Evolutionary conservation across 2,329 filamentous ascomycete species (phyloP).

Genomic region (Bisporella sp.): DNA sequence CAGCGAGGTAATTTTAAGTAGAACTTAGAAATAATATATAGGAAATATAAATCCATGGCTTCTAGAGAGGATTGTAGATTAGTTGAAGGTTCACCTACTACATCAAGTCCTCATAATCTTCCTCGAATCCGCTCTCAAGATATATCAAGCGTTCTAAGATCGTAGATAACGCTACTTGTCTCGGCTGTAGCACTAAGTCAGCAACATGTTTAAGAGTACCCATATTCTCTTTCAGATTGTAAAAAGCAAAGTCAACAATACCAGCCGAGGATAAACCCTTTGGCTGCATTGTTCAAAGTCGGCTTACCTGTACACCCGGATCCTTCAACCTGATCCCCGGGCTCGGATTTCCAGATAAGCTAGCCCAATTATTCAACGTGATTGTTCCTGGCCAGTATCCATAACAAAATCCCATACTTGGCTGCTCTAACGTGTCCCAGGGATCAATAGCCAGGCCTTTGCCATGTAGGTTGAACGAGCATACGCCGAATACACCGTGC

Average conservation of each 20-base stretch:
- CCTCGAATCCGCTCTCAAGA: constrained; percentile 48
- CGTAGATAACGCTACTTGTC: constrained; percentile 49
- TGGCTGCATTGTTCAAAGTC: too few species aligned
- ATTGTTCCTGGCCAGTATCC: constrained; percentile 62
- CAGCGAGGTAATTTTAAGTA: too few species aligned
- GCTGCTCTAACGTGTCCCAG: constrained; percentile 69
- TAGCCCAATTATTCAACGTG: constrained; percentile 64
- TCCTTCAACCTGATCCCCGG: constrained; percentile 51
- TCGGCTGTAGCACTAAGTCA: constrained; percentile 42
- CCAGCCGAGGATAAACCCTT: too few species aligned
- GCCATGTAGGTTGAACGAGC: constrained; percentile 18
- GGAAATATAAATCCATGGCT: too few species aligned
- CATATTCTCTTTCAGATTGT: too few species aligned
- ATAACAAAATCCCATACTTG: constrained; percentile 62
- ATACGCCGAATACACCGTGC: constrained; percentile 10
- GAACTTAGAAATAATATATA: too few species aligned
- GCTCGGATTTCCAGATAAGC: constrained; percentile 48
- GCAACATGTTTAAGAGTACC: too few species aligned
- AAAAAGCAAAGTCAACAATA: too few species aligned
- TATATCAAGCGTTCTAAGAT: constrained; percentile 54
- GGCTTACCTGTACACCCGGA: constrained; percentile 21
- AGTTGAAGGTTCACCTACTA: constrained; percentile 28
- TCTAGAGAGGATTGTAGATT: too few species aligned
- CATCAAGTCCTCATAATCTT: constrained; percentile 48
- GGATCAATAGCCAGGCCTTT: constrained; percentile 30